Conservation (phyloP, 2,329 filamentous ascomycete genomes). For the Chrysosphaeria jannelii region DNA sequence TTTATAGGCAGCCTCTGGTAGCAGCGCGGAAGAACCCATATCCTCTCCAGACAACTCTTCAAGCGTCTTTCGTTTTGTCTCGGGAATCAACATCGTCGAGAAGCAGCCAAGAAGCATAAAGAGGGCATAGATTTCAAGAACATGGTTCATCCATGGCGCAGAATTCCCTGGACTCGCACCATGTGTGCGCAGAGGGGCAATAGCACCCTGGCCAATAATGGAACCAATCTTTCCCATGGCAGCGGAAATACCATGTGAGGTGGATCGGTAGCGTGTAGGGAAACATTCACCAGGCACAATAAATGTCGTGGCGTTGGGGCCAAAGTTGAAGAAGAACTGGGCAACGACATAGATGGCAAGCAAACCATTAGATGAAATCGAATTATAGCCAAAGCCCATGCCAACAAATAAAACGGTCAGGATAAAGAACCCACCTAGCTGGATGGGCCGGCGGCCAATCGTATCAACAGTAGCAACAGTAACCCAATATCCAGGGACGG, state of each 20-base stretch:
- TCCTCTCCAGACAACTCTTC: conserved; percentile 21
- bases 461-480: conserved; percentile 40
- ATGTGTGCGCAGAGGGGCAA: conserved; percentile 19
- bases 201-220: conserved; percentile 25
- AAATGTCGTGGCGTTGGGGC: conserved; percentile 25
- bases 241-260: conserved; percentile 25
- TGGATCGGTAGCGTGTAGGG: conserved; percentile 24
- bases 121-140: conserved; percentile 42
- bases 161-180: conserved; percentile 12
- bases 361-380: conserved; percentile 19
- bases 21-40: neutral
- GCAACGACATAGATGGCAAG: conserved; percentile 23
- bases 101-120: conserved; percentile 49
- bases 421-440: conserved; percentile 30
- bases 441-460: conserved; percentile 49
- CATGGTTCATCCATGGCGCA: conserved; percentile 43
- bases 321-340: conserved; percentile 30
- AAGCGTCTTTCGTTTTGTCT: conserved; percentile 45
- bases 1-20: neutral
- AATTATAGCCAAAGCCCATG: conserved; percentile 30
- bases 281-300: conserved; percentile 25
- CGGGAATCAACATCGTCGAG: conserved; percentile 38
- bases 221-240: conserved; percentile 23
- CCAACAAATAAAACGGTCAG: conserved; percentile 28
- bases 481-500: conserved; percentile 63